Base-by-base conservation (phyloP, 129 eudicot species). In the Smallanthus sonchifolius region DNA sequence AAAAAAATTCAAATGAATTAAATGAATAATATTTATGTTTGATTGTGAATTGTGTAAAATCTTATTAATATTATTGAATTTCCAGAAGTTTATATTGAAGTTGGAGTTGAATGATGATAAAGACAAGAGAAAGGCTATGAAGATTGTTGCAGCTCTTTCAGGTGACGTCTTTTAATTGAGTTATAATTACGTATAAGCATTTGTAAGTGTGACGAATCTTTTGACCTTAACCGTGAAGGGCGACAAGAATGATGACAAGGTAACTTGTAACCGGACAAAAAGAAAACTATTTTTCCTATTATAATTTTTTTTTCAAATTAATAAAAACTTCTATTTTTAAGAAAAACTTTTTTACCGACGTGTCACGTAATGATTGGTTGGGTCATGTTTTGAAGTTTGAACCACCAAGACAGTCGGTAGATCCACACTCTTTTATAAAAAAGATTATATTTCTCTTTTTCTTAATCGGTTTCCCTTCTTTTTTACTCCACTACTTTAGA, bases 101-200 rank as follows among this genome's bases (percentile, higher is more conserved):
- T 57, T 83, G 75, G 87, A 74, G 20, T 56, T 83, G 71, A 65
- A 72, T 51, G 87, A 83, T 75, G 84, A 79, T 14, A 83, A 67
- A 69, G 87, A 83, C 52, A 83, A 83, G 80, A 68, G 87, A 24
- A 83, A 83, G 74, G 87, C 87, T 68, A 74, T 83, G 84, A 83
- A 83, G 72, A 83, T 63, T 30, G 87, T 83, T 63, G 68, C 87
- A 69, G 84, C 87, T 51, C 69, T 83, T 28, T 38, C 78, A 69
- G 87, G 87, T 83, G 28, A 24, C 1, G 30, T 24, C 30, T 24
- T 24, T 24, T 24, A 24, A 24, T 24, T 24, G 30, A 24, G 30
- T 24, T 24, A 24, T 24, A 24, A 24, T 24, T 24, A 0, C 1
- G 30, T 24, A 24, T 24, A 24, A 24, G 30, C 30, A 24, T 1